A percentile compares a stretch with the other conserved stretches of the same genome.
These are phyloP conservation scores for Aegilops sharonensis DNA, from an alignment of 176 grass and related monocot genomes.

Conservation along the genomic window DNA sequence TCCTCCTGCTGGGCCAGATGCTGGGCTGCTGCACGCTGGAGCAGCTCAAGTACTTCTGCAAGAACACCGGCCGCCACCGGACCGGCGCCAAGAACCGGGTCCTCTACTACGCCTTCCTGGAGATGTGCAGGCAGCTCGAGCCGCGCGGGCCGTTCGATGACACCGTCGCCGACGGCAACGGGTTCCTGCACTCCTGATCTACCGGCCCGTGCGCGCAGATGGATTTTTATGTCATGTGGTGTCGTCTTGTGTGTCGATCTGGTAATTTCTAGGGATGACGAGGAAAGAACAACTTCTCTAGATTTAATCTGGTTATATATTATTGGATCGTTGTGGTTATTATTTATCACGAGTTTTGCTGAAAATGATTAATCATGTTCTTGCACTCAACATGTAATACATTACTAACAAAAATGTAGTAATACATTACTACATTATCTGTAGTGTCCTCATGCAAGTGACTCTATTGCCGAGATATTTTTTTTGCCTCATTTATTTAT, in stretches of 20 bases:
- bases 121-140: conserved; percentile 58
- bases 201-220: background rate
- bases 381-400: background rate
- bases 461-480: background rate
- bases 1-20: conserved; percentile 66
- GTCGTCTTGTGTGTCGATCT: background rate
- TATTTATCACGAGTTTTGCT: background rate
- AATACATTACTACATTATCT: too few species aligned
- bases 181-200: background rate
- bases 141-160: conserved; percentile 16
- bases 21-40: conserved; percentile 67
- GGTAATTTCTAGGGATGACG: background rate
- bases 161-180: background rate
- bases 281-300: background rate
- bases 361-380: background rate
- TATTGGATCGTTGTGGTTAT: background rate
- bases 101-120: conserved; percentile 51
- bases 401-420: too few species aligned
- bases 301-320: background rate
- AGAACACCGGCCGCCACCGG: conserved; percentile 46
- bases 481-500: background rate
- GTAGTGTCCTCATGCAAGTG: background rate
- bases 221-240: background rate
- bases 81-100: conserved; percentile 75
- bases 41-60: conserved; percentile 81